Evolutionary conservation across 148 eudicot genomes (phyloP).

Genomic region (Vaccinium vitisidaea): DNA sequence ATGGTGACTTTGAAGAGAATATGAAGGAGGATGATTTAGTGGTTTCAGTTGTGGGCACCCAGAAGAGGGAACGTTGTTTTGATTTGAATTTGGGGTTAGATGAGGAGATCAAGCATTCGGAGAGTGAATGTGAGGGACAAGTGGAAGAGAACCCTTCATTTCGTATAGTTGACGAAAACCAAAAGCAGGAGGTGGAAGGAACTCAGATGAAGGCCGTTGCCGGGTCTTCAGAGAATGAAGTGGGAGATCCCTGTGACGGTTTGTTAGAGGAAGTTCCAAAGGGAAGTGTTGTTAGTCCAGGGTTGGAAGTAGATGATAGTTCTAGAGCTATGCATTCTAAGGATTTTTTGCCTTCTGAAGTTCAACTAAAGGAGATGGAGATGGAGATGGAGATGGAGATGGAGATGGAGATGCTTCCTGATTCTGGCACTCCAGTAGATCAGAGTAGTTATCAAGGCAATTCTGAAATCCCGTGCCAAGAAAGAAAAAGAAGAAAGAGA

Average conservation of each 20-base stretch:
- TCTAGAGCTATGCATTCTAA: not conserved
- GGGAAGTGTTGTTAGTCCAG: conserved; percentile 9
- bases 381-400: conserved; percentile 30
- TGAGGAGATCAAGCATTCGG: conserved; percentile 32
- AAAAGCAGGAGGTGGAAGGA: conserved; percentile 13
- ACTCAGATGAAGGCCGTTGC: conserved; percentile 6
- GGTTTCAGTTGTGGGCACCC: conserved; percentile 17
- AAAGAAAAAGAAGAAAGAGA: conserved; percentile 45
- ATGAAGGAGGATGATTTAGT: not conserved
- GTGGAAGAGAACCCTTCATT: conserved; percentile 17
- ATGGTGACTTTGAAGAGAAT: conserved; percentile 34
- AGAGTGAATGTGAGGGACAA: conserved; percentile 23
- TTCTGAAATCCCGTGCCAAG: conserved; percentile 26
- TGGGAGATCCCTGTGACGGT: conserved; percentile 18
- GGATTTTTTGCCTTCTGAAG: conserved; percentile 14
- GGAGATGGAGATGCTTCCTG: conserved; percentile 26
- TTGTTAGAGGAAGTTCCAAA: conserved; percentile 28
- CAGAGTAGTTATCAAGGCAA: conserved; percentile 26
- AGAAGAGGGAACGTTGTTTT: conserved; percentile 45
- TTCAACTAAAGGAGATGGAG: conserved; percentile 27
- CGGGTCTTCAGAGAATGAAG: conserved; percentile 8
- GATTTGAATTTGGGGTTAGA: conserved; percentile 73
- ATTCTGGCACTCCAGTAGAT: conserved; percentile 20
- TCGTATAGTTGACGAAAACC: not conserved
- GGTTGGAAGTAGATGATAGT: conserved; percentile 1